phyloP scores from a whole-genome alignment of 768 basidiomycete genomes.

The Boletales sp. region DNA sequence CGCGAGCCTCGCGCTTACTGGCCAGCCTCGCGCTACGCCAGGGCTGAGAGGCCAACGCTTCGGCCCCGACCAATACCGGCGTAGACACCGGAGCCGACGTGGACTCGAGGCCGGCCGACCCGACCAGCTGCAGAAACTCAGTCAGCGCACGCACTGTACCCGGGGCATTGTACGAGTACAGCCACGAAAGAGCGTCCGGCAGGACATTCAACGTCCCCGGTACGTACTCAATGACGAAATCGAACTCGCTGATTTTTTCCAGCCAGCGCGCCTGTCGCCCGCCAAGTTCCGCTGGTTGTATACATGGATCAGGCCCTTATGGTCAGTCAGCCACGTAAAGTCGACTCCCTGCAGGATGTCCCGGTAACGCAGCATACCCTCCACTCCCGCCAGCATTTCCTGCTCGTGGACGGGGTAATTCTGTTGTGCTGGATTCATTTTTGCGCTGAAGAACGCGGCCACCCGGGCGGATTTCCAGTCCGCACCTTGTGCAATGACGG shows the following conservation, averaged over 20 bases:
- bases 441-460: constrained; percentile 11
- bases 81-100: too few species aligned
- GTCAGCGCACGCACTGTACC: too few species aligned
- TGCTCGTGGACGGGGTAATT: constrained; percentile 40
- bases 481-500: not conserved
- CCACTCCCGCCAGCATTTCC: constrained; percentile 35
- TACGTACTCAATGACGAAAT: constrained; percentile 30
- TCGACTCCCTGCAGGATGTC: constrained; percentile 29
- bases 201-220: too few species aligned
- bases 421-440: constrained; percentile 34
- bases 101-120: too few species aligned
- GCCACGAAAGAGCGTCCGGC: too few species aligned
- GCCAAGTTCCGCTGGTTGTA: constrained; percentile 33
- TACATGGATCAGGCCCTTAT: constrained; percentile 23
- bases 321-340: constrained; percentile 32
- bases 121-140: too few species aligned
- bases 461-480: not conserved
- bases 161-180: too few species aligned
- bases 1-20: too few species aligned
- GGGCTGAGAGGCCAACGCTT: too few species aligned
- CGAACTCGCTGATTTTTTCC: constrained; percentile 28
- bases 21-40: too few species aligned
- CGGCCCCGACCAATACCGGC: too few species aligned
- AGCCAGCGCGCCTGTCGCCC: constrained; percentile 36
- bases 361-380: constrained; percentile 28